Conservation (phyloP, 1,284 basidiomycete species). For the Melampsora allii-populina region DNA sequence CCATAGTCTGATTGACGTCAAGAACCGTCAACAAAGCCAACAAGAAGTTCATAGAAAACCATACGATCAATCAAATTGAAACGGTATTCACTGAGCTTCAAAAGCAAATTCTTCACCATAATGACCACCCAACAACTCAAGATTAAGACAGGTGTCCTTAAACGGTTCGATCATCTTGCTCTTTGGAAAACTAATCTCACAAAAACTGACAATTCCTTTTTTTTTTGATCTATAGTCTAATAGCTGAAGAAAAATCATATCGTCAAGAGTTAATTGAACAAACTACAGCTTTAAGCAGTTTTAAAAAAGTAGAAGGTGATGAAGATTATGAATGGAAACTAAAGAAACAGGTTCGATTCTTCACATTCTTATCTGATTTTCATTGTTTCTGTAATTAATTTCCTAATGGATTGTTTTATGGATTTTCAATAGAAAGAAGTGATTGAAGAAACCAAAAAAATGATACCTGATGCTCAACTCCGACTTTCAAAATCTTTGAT, state of each 20-base stretch:
- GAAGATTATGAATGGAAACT: slow-evolving; percentile 71
- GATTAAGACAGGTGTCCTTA: slow-evolving; percentile 71
- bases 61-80: too few relatives aligned
- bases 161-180: slow-evolving; percentile 59
- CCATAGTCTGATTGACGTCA: too few relatives aligned
- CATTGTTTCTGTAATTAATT: too few relatives aligned
- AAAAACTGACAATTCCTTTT: not conserved
- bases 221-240: slow-evolving; percentile 54
- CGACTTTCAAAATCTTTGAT: slow-evolving; percentile 63
- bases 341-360: slow-evolving; percentile 67
- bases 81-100: too few relatives aligned
- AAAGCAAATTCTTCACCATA: not conserved
- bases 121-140: slow-evolving; percentile 60
- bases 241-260: slow-evolving; percentile 68
- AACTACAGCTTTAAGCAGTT: slow-evolving; percentile 61
- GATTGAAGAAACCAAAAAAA: slow-evolving; percentile 72
- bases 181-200: not conserved
- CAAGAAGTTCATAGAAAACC: too few relatives aligned
- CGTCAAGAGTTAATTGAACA: slow-evolving; percentile 65
- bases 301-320: slow-evolving; percentile 63
- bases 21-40: too few relatives aligned
- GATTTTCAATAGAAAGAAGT: slow-evolving; percentile 61
- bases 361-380: too few relatives aligned
- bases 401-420: too few relatives aligned
- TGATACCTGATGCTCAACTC: slow-evolving; percentile 66